Evolutionary conservation across 305 asterid species (phyloP).

Genomic region (Fraxinus paxiana): DNA sequence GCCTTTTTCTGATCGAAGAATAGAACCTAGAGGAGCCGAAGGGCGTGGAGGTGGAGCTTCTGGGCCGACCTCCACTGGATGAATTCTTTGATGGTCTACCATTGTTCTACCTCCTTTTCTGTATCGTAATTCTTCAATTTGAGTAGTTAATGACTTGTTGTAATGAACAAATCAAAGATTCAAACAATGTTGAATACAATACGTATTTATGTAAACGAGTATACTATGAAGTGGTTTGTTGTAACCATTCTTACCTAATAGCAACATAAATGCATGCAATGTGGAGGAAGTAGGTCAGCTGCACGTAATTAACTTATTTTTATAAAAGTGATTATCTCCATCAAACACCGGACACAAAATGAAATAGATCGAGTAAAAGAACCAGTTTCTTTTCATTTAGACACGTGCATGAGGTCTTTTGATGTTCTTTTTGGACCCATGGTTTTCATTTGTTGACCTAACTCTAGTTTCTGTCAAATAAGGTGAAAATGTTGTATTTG

Average conservation of each 20-base stretch:
- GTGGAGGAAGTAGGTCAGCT: slow-evolving; percentile 42
- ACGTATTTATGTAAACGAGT: background rate
- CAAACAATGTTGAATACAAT: background rate
- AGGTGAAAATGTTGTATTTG: background rate
- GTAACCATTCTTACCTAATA: slow-evolving; percentile 32
- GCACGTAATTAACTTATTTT: background rate
- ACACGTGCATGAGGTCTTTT: background rate
- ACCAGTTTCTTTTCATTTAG: background rate
- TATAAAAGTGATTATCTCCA: background rate
- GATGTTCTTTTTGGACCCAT: background rate
- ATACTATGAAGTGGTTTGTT: slow-evolving; percentile 7
- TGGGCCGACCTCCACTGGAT: slow-evolving; percentile 52
- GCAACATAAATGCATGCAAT: slow-evolving; percentile 17
- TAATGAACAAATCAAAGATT: background rate
- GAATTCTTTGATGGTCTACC: slow-evolving; percentile 58
- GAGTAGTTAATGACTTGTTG: background rate
- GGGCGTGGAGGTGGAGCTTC: slow-evolving; percentile 52
- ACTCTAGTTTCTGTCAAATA: slow-evolving; percentile 9
- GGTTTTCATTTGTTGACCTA: slow-evolving; percentile 23
- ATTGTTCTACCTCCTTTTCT: slow-evolving; percentile 21
- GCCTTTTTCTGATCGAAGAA: slow-evolving; percentile 36
- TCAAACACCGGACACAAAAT: background rate
- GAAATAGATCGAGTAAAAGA: background rate
- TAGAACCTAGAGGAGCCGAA: slow-evolving; percentile 32
- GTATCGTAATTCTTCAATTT: background rate